Base-by-base conservation (phyloP, 1,284 basidiomycete species). In the Ceratobasidium sp. region DNA sequence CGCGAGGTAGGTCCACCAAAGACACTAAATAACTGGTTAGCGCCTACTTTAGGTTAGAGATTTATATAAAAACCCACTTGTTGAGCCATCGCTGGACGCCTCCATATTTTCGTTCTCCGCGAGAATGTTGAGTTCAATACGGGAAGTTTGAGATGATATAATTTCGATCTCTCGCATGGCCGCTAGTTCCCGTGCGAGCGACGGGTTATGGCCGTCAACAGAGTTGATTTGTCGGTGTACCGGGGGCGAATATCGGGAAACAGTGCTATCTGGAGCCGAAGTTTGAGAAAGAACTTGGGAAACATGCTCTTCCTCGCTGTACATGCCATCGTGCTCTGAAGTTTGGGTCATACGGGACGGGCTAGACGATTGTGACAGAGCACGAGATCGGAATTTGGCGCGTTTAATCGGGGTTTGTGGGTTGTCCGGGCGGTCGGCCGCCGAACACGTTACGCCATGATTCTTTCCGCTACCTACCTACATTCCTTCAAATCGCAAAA, bases 231-330 rank as follows among this genome's bases (percentile, higher is more conserved):
- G 46, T 37, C 68, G 41, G 19, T 46, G 56, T 14, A 29, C 27
- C 6, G 69, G 58, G n/a, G 69, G 69, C 19, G 69, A 73, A 62
- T 62, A 73, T 48, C 69, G 43, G 19, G 29, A 22, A 13, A 31
- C 5, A n/a, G 22, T 29, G n/a, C 19, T 31, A 31, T 53, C 48
- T 3, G 69, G 69, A 19, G 69, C 62, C 9, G 69, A 73, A 9
- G 56, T 39, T 5, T 27, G 53, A 13, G 24, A 58, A 14, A 22
- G 19, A 39, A 29, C 43, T 27, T 53, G 58, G 22, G 69, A 48
- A 48, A 29, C 51, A 34, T 34, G 34, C 9, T 58, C 16, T 5
- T 58, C 56, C 13, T 72, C 69, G 37, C 31, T 41, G 31, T 46
- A 46, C 14, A 27, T 22, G 16, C n/a, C 54, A 13, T 71, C 27